A percentile compares a stretch with the other conserved stretches of the same genome.
Conservation (phyloP, 768 basidiomycete genomes). For the Inosperma sp. region DNA sequence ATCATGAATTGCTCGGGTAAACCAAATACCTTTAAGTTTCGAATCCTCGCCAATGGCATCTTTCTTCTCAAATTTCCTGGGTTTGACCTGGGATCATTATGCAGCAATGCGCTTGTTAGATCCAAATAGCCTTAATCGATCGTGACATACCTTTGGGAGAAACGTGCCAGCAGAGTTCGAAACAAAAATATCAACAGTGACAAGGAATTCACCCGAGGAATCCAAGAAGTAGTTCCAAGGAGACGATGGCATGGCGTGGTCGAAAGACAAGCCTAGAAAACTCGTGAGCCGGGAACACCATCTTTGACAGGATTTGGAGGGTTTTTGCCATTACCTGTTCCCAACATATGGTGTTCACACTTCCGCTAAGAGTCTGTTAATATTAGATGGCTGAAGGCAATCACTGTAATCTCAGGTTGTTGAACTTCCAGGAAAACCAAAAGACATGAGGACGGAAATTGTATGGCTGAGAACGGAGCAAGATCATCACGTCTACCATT, state of each 20-base stretch:
- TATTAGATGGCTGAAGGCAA: too few relatives aligned
- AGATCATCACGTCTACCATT: too few relatives aligned
- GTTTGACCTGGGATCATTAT: conserved; percentile 39
- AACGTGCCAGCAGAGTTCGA: conserved; percentile 46
- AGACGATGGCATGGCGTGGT: neutral
- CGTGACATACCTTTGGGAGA: conserved; percentile 50
- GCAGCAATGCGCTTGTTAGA: conserved; percentile 9
- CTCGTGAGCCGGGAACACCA: neutral
- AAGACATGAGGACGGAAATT: too few relatives aligned
- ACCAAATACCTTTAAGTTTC: conserved; percentile 55
- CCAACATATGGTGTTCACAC: too few relatives aligned
- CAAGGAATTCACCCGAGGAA: conserved; percentile 46
- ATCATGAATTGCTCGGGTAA: neutral
- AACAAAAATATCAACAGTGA: conserved; percentile 59
- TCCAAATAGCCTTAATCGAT: neutral
- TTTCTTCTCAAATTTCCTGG: conserved; percentile 56
- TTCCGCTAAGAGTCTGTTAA: too few relatives aligned
- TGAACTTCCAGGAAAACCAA: too few relatives aligned
- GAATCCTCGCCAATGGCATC: conserved; percentile 43
- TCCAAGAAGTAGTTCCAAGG: neutral
- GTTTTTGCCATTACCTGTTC: too few relatives aligned
- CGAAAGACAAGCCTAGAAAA: neutral
- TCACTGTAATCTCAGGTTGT: too few relatives aligned
- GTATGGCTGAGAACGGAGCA: too few relatives aligned
- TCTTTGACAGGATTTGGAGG: too few relatives aligned